Base-by-base conservation (phyloP, 345 rosid genomes). In the Durio zibethinus region DNA sequence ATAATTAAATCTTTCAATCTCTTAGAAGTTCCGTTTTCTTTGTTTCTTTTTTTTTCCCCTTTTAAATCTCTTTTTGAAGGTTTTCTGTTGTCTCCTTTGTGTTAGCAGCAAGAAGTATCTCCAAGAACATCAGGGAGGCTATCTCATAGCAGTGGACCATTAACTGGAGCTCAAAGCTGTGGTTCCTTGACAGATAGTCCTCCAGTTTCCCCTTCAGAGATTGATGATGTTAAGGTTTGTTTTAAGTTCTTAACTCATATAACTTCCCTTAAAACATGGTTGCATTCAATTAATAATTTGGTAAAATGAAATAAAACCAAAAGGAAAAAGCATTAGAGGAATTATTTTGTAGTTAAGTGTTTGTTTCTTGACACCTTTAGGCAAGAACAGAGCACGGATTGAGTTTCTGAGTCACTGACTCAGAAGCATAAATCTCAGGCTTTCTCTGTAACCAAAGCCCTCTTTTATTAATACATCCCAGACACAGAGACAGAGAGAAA, bases 131-230 rank as follows among this genome's bases (percentile, higher is more conserved):
- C 97, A 40, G 97, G 97, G 54, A 87, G 92, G 83, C 89, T 92
- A 50, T 92, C 97, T 8, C 95, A 94, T 64, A 92, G 98, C 84
- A 92, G 94, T 69, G 97, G 97, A 25, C 97, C 97, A 77, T 88
- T 90, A 21, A 90, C 82, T 36, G 89, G 89, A 62, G 71, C 66
- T 3, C 59, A 53, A 53, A 53, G 59, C 59, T 53, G 72, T 2
- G 94, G 94, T 74, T 93, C 99, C 21, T 85, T 91, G 16, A 91
- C 98, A 10, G 98, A 93, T 86, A 93, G 99, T 80, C 97, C 99
- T 33, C 99, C 99, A 9, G 97, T 93, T 53, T 96, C 98, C 16
- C 98, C 99, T 23, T 88, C 93, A 15, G 93, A 92, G 63, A 78
- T 84, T 76, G 94, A 96, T 74, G 98, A 92, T 68, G 69, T 82